Percentiles rank a stretch among this genome's conserved stretches.
Conservation (phyloP, 257 asterid genomes). For the Rubia yunnanensis region DNA sequence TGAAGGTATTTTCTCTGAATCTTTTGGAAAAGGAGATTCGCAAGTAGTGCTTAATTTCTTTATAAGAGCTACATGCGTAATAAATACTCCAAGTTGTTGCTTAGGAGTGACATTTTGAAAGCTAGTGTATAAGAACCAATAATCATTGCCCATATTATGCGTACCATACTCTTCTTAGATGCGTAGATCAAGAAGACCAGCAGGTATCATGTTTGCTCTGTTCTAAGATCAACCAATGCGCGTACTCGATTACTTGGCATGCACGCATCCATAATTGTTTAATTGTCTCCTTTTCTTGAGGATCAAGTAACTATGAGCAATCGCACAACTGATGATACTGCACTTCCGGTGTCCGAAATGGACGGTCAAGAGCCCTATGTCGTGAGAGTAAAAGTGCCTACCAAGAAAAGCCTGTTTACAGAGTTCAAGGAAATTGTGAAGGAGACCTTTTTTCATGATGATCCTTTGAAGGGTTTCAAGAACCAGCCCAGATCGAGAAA, state of each 20-base stretch:
- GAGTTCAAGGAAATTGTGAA: constrained; percentile 53
- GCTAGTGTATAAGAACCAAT: neutral
- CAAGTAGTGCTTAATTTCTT: neutral
- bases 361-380: constrained; percentile 26
- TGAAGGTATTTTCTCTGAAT: neutral
- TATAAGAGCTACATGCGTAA: neutral
- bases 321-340: neutral
- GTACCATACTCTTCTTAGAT: no score
- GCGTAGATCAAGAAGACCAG: no score
- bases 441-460: constrained; percentile 75
- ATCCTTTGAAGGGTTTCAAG: constrained; percentile 74
- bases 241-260: no score
- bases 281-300: no score
- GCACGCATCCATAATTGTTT: no score
- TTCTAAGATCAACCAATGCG: no score
- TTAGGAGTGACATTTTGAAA: neutral
- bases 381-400: constrained; percentile 72
- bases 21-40: neutral
- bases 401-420: constrained; percentile 51
- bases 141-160: no score
- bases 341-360: neutral
- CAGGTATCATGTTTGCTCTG: no score
- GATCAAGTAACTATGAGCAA: constrained; percentile 7
- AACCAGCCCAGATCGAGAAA: constrained; percentile 60
- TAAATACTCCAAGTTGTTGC: neutral